These are phyloP conservation scores for Colletotrichum sp. DNA, from an alignment of 2,329 filamentous ascomycete genomes.

Conservation along the genomic window DNA sequence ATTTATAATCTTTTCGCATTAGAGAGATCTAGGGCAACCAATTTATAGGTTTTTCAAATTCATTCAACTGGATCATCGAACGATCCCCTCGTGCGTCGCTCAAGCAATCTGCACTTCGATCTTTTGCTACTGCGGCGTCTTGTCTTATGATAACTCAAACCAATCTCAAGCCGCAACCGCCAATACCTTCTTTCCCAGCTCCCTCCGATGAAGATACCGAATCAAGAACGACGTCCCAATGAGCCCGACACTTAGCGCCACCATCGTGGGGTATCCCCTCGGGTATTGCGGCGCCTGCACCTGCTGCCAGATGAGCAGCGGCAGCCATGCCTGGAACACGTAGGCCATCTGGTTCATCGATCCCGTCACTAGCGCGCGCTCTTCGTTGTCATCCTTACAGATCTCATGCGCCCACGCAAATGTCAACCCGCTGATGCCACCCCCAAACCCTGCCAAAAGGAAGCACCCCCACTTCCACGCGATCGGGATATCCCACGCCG, in stretches of 20 bases:
- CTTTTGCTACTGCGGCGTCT: too few relatives aligned
- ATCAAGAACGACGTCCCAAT: constrained; percentile 57
- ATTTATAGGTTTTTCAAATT: too few relatives aligned
- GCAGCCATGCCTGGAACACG: constrained; percentile 73
- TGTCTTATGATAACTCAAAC: rapidly evolving
- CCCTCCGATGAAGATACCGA: constrained; percentile 48
- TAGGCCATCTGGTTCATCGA: constrained; percentile 75
- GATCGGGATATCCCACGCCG: constrained; percentile 49
- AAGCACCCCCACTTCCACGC: constrained; percentile 71
- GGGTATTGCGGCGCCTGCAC: constrained; percentile 64
- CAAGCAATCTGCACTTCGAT: too few relatives aligned
- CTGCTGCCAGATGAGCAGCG: constrained; percentile 70
- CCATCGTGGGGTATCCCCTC: constrained; percentile 65
- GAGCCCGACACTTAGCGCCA: constrained; percentile 51
- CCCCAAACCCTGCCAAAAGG: constrained; percentile 53
- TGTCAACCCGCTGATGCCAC: constrained; percentile 50
- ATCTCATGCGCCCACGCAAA: constrained; percentile 58
- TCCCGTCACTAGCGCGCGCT: constrained; percentile 69
- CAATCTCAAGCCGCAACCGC: not conserved
- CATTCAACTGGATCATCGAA: rapidly evolving
- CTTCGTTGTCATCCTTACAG: constrained; percentile 61
- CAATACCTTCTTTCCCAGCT: constrained; percentile 27
- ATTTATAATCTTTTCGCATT: too few relatives aligned
- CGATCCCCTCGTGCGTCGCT: rapidly evolving
- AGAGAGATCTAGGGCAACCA: too few relatives aligned